Evolutionary conservation across 2,329 filamentous ascomycete species (phyloP), one percentile per base, ranked within the genome.

Genomic region (Aspergillus sp.): DNA sequence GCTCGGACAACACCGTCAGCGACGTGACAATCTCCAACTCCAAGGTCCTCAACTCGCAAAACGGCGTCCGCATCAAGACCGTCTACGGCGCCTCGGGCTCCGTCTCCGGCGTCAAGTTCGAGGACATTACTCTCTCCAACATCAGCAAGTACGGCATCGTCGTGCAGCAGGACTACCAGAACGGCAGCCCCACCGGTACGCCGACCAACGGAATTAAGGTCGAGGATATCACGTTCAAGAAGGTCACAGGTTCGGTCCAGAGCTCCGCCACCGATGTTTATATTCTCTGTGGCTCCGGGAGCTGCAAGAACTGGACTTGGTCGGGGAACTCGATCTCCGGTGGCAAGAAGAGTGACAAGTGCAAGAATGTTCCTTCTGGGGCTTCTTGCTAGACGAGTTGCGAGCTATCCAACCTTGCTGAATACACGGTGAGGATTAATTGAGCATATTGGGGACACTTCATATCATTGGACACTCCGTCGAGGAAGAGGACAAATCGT

Each of bases 91-190:
- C 79, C 4, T 86, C 81, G 1, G 86, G 85, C 49, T 77, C 78
- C 4, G 83, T 88, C 61, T 75, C 71, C 23, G 79, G 78, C 54
- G 75, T 88, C 30, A 85, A 80, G 1, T 87, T 85, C 76, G 75
- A 75, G 48, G 75, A 79, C 59, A 87, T 87, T 71, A 7, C 50
- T 2, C 13, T 34, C 2, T 31, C 60, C 47, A 11, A 48, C 30
- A 19, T 61, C 49, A 30, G 47, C 30, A 31, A 57, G 19, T 54
- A 87, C 69, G 85, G 82, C 49, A 82, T 87, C 60, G 78, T 87
- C 53, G 81, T 88, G 60, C 77, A 87, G 73, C 86, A 88, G 76
- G 84, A 87, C 70, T 87, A 86, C 67, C 73, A 80, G 69, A 81
- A 82, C 64, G 80, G 81, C 49, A 77, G 78, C 50, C 77, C 77